These are phyloP conservation scores for Diphasiastrum complanatum DNA, from an alignment of 83 land plant species.

Conservation along the genomic window DNA sequence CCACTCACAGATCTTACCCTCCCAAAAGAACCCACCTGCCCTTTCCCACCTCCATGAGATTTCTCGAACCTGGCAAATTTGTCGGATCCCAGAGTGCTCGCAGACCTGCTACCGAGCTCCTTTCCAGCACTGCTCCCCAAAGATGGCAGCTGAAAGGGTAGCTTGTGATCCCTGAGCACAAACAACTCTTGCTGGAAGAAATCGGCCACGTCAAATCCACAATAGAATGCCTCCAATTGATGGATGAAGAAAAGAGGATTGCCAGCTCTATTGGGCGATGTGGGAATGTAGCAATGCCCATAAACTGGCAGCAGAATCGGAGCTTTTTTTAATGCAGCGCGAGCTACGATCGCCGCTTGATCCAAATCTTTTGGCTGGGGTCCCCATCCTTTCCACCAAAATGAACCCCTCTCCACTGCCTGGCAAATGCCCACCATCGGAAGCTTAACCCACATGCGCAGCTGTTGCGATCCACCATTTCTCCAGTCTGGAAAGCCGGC, in stretches of 20 bases:
- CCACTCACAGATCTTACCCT: slow-evolving; percentile 7
- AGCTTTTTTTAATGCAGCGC: neutral
- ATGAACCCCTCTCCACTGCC: neutral
- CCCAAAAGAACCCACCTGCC: neutral
- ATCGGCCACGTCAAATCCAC: neutral
- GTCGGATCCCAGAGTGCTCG: no score
- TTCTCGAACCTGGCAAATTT: no score
- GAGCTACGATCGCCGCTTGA: neutral
- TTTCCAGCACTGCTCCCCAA: no score
- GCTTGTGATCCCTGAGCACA: neutral
- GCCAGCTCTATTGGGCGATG: neutral
- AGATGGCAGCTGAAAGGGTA: no score
- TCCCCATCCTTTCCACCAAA: neutral
- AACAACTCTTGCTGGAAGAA: neutral
- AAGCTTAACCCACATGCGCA: no score
- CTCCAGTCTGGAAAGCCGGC: no score
- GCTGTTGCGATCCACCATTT: no score
- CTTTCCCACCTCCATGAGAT: no score
- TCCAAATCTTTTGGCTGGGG: neutral
- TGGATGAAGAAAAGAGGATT: neutral
- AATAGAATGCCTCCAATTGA: neutral
- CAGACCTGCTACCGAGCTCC: no score
- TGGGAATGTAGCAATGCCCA: neutral
- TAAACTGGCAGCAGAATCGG: neutral
- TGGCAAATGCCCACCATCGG: no score